A percentile compares a stretch with the other conserved stretches of the same genome.
Evolutionary conservation across 2,329 filamentous ascomycete genomes (phyloP).

Genomic region (Phialophora expanda): DNA sequence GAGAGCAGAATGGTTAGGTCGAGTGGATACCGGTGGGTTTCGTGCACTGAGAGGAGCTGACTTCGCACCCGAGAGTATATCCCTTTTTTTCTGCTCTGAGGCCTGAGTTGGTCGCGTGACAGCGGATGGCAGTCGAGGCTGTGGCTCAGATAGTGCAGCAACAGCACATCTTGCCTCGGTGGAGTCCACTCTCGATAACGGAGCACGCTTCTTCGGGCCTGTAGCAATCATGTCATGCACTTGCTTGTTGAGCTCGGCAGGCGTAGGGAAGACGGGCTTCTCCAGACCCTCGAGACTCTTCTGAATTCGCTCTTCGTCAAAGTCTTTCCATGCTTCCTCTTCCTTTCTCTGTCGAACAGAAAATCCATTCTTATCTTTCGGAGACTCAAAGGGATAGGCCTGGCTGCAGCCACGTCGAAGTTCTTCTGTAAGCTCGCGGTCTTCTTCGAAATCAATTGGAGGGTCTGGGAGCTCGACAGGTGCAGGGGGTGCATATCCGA

Average conservation of each 20-base stretch:
- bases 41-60: conserved; percentile 40
- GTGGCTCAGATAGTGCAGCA: conserved; percentile 45
- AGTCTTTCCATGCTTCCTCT: conserved; percentile 72
- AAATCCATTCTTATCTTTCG: conserved; percentile 62
- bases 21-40: conserved; percentile 61
- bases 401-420: conserved; percentile 58
- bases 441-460: conserved; percentile 53
- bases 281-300: conserved; percentile 41
- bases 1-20: conserved; percentile 65
- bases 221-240: conserved; percentile 70
- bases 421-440: conserved; percentile 59
- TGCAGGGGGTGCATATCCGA: conserved; percentile 86
- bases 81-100: conserved; percentile 50
- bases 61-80: conserved; percentile 39
- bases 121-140: conserved; percentile 43
- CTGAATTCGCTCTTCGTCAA: conserved; percentile 65
- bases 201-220: conserved; percentile 56
- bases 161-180: conserved; percentile 50
- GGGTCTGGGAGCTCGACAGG: conserved; percentile 56
- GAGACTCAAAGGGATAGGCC: conserved; percentile 54
- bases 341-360: conserved; percentile 65
- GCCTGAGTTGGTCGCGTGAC: conserved; percentile 44
- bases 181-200: conserved; percentile 45
- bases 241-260: conserved; percentile 51
- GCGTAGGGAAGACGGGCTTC: conserved; percentile 34